phyloP scores from a whole-genome alignment of 768 basidiomycete genomes.

The Lactarius vividus region DNA sequence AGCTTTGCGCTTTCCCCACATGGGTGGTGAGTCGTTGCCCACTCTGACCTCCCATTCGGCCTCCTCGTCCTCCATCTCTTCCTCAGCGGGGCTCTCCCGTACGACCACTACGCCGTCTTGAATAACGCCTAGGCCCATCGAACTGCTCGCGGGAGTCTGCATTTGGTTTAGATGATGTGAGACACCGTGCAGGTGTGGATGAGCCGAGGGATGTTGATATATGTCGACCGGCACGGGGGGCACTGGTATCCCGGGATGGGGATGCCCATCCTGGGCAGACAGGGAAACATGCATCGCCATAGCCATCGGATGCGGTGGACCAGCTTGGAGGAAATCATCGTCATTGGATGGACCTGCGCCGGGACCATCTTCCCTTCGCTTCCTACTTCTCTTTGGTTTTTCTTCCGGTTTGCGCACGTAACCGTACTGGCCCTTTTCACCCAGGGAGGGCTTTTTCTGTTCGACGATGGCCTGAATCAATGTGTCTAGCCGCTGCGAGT shows the following conservation, averaged over 20 bases:
- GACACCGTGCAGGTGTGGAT: conserved; percentile 18
- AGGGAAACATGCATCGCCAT: conserved; percentile 26
- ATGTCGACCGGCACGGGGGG: conserved; percentile 22
- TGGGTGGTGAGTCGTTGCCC: conserved; percentile 60
- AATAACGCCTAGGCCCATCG: conserved; percentile 30
- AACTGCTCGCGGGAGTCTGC: conserved; percentile 20
- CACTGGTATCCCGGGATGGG: conserved; percentile 19
- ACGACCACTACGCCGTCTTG: conserved; percentile 31
- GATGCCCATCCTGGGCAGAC: conserved; percentile 15
- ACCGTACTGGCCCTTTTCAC: conserved; percentile 80
- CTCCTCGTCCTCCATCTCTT: conserved; percentile 67
- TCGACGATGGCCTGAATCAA: conserved; percentile 66
- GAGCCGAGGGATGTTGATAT: conserved; percentile 19
- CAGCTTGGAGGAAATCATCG: conserved; percentile 25
- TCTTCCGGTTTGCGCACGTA: conserved; percentile 75
- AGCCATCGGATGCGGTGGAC: conserved; percentile 22
- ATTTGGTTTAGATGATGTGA: conserved; percentile 20
- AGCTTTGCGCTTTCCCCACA: conserved; percentile 63
- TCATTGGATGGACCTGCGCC: conserved; percentile 22
- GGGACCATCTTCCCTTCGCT: conserved; percentile 24
- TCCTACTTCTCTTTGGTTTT: conserved; percentile 47
- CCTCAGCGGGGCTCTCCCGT: conserved; percentile 52
- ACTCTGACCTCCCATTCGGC: conserved; percentile 65
- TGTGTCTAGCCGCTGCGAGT: conserved; percentile 61
- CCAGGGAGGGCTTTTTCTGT: conserved; percentile 61